Base-by-base conservation (phyloP, 1,139 yeast genomes). In the Suhomyces guaymorum region DNA sequence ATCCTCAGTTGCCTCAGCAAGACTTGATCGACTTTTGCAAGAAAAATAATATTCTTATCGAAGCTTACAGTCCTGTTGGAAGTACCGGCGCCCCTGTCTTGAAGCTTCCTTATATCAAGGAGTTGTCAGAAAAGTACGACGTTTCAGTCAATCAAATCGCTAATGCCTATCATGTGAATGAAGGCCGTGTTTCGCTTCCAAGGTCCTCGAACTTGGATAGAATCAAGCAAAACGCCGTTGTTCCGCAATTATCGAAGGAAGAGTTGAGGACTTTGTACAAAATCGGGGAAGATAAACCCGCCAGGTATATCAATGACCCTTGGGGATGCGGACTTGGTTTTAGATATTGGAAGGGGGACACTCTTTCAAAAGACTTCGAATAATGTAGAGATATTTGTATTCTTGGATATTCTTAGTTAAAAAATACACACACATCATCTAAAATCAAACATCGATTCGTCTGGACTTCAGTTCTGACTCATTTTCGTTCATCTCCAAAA, bases 271-370 rank as follows among this genome's bases (percentile, higher is more conserved):
- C 47, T 5, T 54, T 78, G 37, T 73, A 72, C 42, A 43, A 66
- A 17, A 42, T 70, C 32, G 83, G 83, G 6, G 55, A 44, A 5
- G 51, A 61, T 3, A 49, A 73, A 12, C 79, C 82, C 14, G 59
- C 43, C 19, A 54, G 73, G 40, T 61, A 63, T 41, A 49, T 48
- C 23, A 54, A 47, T 36, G 70, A 63, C 40, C 56, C 57, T 4
- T 66, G 67, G 69, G 72, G 72, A 8, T 53, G 52, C 28, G 68
- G 68, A 2, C 27, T 65, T 15, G 70, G 71, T 0, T 63, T 65
- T 46, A 55, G 51, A 42, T 65, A 58, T 56, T 65, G 70, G 70
- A 43, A 55, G 28, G 65, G 65, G 30, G 66, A 61, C 28, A 48
- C n/a, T 4, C 42, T 7, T 41, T 17, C 19, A 17, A 17, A 17